These are phyloP conservation scores for Pascua guehoae DNA, from an alignment of 1,284 basidiomycete genomes.

Conservation along the genomic window DNA sequence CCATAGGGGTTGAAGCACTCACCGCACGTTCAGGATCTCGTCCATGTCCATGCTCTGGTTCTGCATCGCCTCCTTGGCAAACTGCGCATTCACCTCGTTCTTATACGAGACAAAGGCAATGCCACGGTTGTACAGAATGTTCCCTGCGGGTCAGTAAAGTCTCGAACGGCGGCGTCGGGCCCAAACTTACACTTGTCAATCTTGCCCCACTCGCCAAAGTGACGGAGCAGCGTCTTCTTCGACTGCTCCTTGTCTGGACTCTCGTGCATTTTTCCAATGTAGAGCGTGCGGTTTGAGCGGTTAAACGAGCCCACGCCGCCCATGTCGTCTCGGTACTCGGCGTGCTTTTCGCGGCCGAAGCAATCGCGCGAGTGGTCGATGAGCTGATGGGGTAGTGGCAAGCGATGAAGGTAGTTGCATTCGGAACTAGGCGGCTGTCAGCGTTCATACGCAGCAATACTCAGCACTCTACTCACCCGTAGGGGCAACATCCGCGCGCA, in stretches of 20 bases:
- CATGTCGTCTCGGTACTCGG: conserved; percentile 98
- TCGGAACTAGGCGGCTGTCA: conserved; percentile 59
- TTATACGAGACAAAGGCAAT: conserved; percentile 97
- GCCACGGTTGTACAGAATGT: conserved; percentile 86
- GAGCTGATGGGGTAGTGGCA: conserved; percentile 69
- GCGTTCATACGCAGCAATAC: neutral
- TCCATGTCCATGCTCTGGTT: conserved; percentile 96
- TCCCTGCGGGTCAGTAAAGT: conserved; percentile 56
- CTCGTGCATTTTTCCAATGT: conserved; percentile 91
- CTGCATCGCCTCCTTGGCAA: conserved; percentile 98
- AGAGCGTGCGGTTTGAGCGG: conserved; percentile 88
- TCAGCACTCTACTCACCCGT: conserved; percentile 57
- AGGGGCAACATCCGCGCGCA: conserved; percentile 92
- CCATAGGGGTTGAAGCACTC: conserved; percentile 13
- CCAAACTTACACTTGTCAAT: conserved; percentile 76
- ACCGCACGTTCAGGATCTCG: conserved; percentile 93
- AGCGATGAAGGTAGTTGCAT: conserved; percentile 87
- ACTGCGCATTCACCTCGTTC: conserved; percentile 81
- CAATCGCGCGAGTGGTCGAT: conserved; percentile 93
- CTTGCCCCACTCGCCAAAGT: conserved; percentile 97
- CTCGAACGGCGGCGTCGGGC: neutral
- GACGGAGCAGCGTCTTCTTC: conserved; percentile 79
- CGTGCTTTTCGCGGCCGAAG: conserved; percentile 94
- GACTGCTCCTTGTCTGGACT: conserved; percentile 81
- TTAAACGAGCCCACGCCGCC: conserved; percentile 96